These are phyloP conservation scores for Coemansia sp. DNA, from an alignment of 192 early-diverging fungal species.

Conservation along the genomic window DNA sequence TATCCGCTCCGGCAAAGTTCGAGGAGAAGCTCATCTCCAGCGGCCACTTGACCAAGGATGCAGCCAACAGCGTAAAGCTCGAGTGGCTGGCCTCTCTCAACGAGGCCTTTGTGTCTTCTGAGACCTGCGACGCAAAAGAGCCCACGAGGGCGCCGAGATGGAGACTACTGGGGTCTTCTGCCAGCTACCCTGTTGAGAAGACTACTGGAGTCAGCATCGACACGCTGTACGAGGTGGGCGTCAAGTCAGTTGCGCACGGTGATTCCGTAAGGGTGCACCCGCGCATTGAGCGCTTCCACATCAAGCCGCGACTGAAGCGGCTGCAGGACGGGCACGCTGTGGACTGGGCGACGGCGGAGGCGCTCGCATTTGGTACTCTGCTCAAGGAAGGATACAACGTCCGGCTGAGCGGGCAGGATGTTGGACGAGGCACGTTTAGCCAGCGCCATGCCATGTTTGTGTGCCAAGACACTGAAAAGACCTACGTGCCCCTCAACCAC, in stretches of 20 bases:
- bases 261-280: constrained; percentile 73
- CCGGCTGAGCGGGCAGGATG: constrained; percentile 95
- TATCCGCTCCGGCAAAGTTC: constrained; percentile 79
- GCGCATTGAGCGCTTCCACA: constrained; percentile 88
- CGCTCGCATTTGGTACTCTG: constrained; percentile 86
- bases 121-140: constrained; percentile 29
- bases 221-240: constrained; percentile 67
- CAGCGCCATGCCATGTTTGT: constrained; percentile 98
- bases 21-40: constrained; percentile 59
- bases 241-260: constrained; percentile 68
- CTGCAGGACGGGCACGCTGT: constrained; percentile 69
- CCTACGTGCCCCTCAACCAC: constrained; percentile 83
- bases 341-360: constrained; percentile 97
- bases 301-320: constrained; percentile 75
- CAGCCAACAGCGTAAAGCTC: constrained; percentile 13
- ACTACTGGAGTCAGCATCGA: constrained; percentile 64
- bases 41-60: constrained; percentile 22
- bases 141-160: constrained; percentile 14
- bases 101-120: constrained; percentile 24
- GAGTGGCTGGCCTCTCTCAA: constrained; percentile 35
- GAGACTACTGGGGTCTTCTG: constrained; percentile 6
- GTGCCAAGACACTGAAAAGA: constrained; percentile 82
- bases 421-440: constrained; percentile 96
- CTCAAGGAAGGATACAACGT: constrained; percentile 84
- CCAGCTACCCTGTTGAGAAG: constrained; percentile 19